Evolutionary conservation across 352 stramenopile genomes (phyloP).

Genomic region (Phytophthora fragariae): DNA sequence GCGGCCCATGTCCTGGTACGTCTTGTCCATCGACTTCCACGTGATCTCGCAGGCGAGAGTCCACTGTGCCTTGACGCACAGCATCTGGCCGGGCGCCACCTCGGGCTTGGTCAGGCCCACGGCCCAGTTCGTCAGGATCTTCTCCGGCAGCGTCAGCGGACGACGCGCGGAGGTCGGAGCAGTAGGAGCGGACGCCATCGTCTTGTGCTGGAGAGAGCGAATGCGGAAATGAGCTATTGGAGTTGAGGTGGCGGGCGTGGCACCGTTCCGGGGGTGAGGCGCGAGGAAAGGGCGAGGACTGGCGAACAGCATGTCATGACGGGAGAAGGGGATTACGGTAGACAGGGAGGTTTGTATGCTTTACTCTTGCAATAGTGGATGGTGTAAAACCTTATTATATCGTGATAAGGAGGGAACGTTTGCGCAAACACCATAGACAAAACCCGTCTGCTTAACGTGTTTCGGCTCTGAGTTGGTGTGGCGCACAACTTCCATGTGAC

Average conservation of each 20-base stretch:
- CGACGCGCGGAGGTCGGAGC: constrained; percentile 41
- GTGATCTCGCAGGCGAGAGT: constrained; percentile 88
- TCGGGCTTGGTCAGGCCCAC: constrained; percentile 74
- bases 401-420: constrained; percentile 8
- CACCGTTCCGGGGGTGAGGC: constrained; percentile 36
- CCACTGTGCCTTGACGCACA: constrained; percentile 88
- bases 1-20: constrained; percentile 87
- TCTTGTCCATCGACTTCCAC: constrained; percentile 92
- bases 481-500: constrained; percentile 21
- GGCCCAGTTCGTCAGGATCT: constrained; percentile 83
- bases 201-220: constrained; percentile 12
- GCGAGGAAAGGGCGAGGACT: constrained; percentile 1
- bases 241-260: constrained; percentile 1
- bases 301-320: constrained; percentile 9
- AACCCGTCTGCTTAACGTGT: constrained; percentile 1
- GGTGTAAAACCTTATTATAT: too few relatives aligned
- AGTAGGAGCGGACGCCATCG: constrained; percentile 19
- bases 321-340: neutral
- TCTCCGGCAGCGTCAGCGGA: constrained; percentile 82
- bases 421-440: constrained; percentile 38
- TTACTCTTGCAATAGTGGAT: neutral
- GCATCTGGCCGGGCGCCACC: constrained; percentile 75
- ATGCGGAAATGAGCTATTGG: constrained; percentile 26
- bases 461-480: constrained; percentile 4
- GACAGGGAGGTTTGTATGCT: constrained; percentile 8